Base-by-base conservation (phyloP, 495 filamentous ascomycete species). In the Aspergillus diversus region DNA sequence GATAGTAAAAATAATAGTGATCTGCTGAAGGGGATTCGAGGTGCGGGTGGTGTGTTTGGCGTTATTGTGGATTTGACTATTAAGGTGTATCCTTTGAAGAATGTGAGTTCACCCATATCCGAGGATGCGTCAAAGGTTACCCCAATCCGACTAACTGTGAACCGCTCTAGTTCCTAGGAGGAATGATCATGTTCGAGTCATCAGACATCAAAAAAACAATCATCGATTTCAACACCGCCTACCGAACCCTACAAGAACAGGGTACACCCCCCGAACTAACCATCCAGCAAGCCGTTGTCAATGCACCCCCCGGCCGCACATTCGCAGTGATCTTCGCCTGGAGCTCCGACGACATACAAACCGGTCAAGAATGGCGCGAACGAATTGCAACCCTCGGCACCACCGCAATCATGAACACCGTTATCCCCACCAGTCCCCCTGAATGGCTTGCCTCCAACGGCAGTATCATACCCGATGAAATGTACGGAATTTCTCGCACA, bases 41-140 rank as follows among this genome's bases (percentile, higher is more conserved):
- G 78, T 4, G 77, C 65, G 1, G 79, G 79, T 2, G 75, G 77
- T 7, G 58, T 63, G 8, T 79, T 77, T 37, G 79, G 81, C 7
- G 69, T 80, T 1, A 72, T 82, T 51, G 63, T 79, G 6, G 77
- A 80, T 42, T 27, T 78, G 16, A 75, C 70, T 0, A 70, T 80
- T 47, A 75, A 72, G 55, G 71, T 79, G 1, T 77, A 79, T 60
- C 64, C 69, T 66, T 8, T 76, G 5, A 64, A 69, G 12, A 67
- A 56, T 55, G 76, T 80, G 66, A 50, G 73, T 69, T 17, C 33
- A 12, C n/a, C 0, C 2, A 13, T 34, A 1, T 13, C 33, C 33
- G 34, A n/a, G 13, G 11, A 46, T 50, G 6, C 47, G 7, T 21
- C 37, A 12, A 3, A 17, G 43, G 17, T 31, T 4, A 34, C 9